Conservation (phyloP, 768 basidiomycete species). For the Rhodotorula graminis region DNA sequence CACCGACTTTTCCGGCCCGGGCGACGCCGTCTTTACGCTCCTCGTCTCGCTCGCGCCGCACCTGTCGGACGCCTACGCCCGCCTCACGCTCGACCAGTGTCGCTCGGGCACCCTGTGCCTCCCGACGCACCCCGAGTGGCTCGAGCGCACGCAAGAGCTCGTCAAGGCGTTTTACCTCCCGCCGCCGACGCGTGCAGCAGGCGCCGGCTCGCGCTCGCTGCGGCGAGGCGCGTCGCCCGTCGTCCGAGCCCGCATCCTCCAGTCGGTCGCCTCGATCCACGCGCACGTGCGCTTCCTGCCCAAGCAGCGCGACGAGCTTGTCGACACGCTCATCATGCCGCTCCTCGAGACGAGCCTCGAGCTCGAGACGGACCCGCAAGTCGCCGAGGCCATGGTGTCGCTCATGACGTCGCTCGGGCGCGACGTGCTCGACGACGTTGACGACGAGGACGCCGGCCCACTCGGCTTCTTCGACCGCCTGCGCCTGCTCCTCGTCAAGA, state of each 20-base stretch:
- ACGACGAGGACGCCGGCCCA: conserved; percentile 27
- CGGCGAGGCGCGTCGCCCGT: conserved; percentile 27
- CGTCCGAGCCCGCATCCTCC: conserved; percentile 38
- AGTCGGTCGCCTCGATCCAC: conserved; percentile 43
- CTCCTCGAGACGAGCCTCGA: conserved; percentile 46
- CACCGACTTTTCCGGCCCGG: conserved; percentile 36
- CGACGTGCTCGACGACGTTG: conserved; percentile 35
- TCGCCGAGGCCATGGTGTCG: conserved; percentile 44
- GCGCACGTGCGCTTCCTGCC: conserved; percentile 44
- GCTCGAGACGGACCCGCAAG: conserved; percentile 44
- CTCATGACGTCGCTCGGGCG: conserved; percentile 39
- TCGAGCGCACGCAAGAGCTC: conserved; percentile 34
- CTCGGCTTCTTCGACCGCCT: conserved; percentile 39
- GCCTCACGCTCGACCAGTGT: conserved; percentile 40
- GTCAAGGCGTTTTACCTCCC: conserved; percentile 38
- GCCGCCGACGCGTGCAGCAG: conserved; percentile 5
- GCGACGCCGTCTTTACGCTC: conserved; percentile 41
- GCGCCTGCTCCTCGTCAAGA: conserved; percentile 28
- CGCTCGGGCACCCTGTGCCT: conserved; percentile 36
- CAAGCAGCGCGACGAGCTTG: conserved; percentile 42
- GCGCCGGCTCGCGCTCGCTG: conserved; percentile 5
- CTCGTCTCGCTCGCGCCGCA: conserved; percentile 47
- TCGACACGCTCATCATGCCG: conserved; percentile 46
- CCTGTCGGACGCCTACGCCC: conserved; percentile 41
- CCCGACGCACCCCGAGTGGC: conserved; percentile 43